Percentiles rank a stretch among this genome's conserved stretches.
These are phyloP conservation scores for Zygnema cylindricum DNA, from an alignment of 139 green algal species.

Conservation along the genomic window DNA sequence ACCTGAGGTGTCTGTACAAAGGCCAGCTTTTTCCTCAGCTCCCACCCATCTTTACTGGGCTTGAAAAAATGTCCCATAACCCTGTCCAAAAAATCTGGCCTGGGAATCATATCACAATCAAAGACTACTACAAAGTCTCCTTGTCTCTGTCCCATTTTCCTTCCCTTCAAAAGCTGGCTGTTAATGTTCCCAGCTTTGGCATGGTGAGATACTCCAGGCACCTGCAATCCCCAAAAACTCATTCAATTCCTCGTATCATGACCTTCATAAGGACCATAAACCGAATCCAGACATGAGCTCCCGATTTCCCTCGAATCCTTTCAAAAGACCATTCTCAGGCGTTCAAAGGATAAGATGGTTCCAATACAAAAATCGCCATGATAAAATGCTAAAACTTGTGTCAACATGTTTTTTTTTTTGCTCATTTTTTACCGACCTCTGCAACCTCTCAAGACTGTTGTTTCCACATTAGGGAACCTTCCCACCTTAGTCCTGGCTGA, in stretches of 20 bases:
- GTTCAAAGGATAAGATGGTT: too few relatives aligned
- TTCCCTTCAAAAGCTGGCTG: slow-evolving; percentile 20
- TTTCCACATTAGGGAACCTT: too few relatives aligned
- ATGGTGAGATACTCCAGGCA: slow-evolving; percentile 43
- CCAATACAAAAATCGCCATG: too few relatives aligned
- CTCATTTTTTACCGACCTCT: too few relatives aligned
- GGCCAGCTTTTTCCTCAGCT: not conserved
- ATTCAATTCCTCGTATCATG: too few relatives aligned
- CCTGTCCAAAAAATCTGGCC: slow-evolving; percentile 28
- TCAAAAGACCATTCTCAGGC: too few relatives aligned
- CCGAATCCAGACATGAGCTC: too few relatives aligned
- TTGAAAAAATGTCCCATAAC: slow-evolving; percentile 41
- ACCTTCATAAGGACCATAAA: too few relatives aligned
- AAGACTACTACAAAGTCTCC: slow-evolving; percentile 45
- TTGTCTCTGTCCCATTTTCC: not conserved
- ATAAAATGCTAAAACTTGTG: too few relatives aligned
- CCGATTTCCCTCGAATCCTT: too few relatives aligned
- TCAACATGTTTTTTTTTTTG: too few relatives aligned
- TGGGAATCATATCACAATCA: slow-evolving; percentile 57
- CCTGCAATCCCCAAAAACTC: slow-evolving; percentile 16
- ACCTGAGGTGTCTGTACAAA: slow-evolving; percentile 53
- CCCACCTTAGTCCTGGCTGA: not conserved
- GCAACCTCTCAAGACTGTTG: too few relatives aligned
- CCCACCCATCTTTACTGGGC: not conserved
- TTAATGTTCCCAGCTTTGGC: slow-evolving; percentile 60